Percentiles rank a stretch among this genome's conserved stretches.
Evolutionary conservation across 768 basidiomycete species (phyloP).

Genomic region (Phlegmacium glaucopus): DNA sequence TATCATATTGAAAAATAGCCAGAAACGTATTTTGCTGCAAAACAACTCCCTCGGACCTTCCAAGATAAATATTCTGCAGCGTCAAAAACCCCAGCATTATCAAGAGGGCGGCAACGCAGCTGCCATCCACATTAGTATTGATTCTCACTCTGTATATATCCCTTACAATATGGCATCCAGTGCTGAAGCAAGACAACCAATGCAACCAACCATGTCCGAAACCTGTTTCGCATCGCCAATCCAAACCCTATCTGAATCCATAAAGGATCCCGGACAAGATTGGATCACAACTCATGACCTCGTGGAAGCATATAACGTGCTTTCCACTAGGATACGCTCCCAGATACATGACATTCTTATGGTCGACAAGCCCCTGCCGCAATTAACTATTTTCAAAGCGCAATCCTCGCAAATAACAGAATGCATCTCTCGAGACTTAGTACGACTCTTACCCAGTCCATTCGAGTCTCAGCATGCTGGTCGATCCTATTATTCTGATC

Average conservation of each 20-base stretch:
- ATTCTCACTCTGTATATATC: background rate
- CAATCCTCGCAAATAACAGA: slow-evolving; percentile 32
- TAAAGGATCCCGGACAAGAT: slow-evolving; percentile 30
- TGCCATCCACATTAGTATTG: background rate
- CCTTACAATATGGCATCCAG: background rate
- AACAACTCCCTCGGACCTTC: background rate
- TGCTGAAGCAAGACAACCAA: background rate
- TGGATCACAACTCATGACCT: slow-evolving; percentile 50
- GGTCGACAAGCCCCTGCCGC: slow-evolving; percentile 11
- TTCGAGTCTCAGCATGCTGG: slow-evolving; percentile 16
- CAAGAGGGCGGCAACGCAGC: background rate
- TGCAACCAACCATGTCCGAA: background rate
- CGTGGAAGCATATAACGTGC: slow-evolving; percentile 55
- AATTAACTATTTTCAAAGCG: slow-evolving; percentile 26
- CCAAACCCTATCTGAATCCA: slow-evolving; percentile 44
- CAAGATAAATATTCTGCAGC: slow-evolving; percentile 1
- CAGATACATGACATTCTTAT: slow-evolving; percentile 18
- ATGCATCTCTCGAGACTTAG: slow-evolving; percentile 52
- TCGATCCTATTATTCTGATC: slow-evolving; percentile 18
- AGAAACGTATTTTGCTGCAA: slow-evolving; percentile 1
- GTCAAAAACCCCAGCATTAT: background rate
- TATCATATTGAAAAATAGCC: slow-evolving; percentile 1
- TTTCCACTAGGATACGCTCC: slow-evolving; percentile 42
- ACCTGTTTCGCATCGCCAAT: slow-evolving; percentile 40
- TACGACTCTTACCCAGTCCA: slow-evolving; percentile 36